Evolutionary conservation across 2,329 filamentous ascomycete genomes (phyloP).

Genomic region (Sclerotinia spermophila): DNA sequence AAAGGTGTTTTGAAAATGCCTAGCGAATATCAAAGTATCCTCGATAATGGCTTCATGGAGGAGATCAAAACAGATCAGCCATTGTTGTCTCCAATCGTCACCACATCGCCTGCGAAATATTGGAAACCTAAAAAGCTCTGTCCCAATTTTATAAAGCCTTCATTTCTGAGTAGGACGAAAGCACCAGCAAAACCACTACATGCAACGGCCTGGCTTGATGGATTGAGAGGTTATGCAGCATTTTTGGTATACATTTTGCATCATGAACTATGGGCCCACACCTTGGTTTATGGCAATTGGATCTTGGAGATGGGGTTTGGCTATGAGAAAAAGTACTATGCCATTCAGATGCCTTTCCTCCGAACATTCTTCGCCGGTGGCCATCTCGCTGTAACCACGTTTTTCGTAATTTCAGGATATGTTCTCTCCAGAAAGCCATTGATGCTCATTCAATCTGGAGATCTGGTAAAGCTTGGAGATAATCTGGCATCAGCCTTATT

Average conservation of each 20-base stretch:
- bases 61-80: slow-evolving; percentile 13
- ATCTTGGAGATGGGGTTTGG: slow-evolving; percentile 33
- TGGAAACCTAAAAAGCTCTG: slow-evolving; percentile 13
- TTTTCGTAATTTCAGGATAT: slow-evolving; percentile 49
- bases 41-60: slow-evolving; percentile 14
- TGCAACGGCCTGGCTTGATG: slow-evolving; percentile 41
- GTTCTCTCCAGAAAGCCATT: slow-evolving; percentile 45
- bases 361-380: slow-evolving; percentile 59
- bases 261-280: slow-evolving; percentile 40
- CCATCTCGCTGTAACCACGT: slow-evolving; percentile 54
- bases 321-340: slow-evolving; percentile 35
- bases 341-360: slow-evolving; percentile 52
- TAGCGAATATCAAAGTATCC: slow-evolving; percentile 14
- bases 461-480: slow-evolving; percentile 39
- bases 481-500: slow-evolving; percentile 47
- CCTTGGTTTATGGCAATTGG: slow-evolving; percentile 16
- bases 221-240: slow-evolving; percentile 47
- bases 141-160: slow-evolving; percentile 17
- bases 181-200: slow-evolving; percentile 17
- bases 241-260: slow-evolving; percentile 47
- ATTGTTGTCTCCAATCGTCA: background rate
- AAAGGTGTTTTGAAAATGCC: slow-evolving; percentile 2
- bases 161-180: slow-evolving; percentile 8
- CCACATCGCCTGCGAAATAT: background rate
- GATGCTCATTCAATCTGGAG: slow-evolving; percentile 39